Base-by-base conservation (phyloP, 2,329 filamentous ascomycete genomes). In the Diaporthe nobilis region DNA sequence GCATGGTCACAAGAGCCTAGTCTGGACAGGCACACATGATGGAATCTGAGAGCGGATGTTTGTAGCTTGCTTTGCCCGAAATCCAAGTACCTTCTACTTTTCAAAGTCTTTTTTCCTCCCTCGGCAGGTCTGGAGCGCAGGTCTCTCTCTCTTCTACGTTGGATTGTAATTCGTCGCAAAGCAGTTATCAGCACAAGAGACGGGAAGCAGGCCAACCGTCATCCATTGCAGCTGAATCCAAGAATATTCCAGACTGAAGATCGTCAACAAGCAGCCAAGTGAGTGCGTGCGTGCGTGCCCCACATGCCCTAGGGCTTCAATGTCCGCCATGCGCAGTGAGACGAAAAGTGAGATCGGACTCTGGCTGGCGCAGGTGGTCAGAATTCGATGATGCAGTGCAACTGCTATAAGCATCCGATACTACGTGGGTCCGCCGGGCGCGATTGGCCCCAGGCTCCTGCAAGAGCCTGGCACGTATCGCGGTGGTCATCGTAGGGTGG, bases 61-160 rank as follows among this genome's bases (percentile, higher is more conserved):
- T 67, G 74, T 73, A 75, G 61, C 68, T 70, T 70, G 70, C 61
- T 75, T 75, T 75, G 58, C 47, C 47, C 58, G 55, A 73, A 63
- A 73, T 65, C 71, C 34, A 31, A 73, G 47, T 73, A 51, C 57
- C 37, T 31, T 65, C 51, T 60, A 39, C 47, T 55, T 51, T 44
- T 55, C 25, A 51, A 65, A 55, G 34, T 34, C 47, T 51, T 61
- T 55, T 31, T 63, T 31, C 22, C 34, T 31, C 15, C 5, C 34
- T 49, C n/a, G 17, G 47, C 65, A 55, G 49, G 13, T 42, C 47
- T 42, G 65, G 65, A 28, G 37, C 31, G 37, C 31, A 55, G 13
- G 31, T 67, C 20, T 37, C 31, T 70, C 15, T 42, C 15, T 42
- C 28, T 49, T 65, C 47, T 70, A 39, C 12, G 17, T 53, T 63